A percentile compares a stretch with the other conserved stretches of the same genome.
phyloP scores from a whole-genome alignment of 2,329 filamentous ascomycete species.

The Monosporascus sp. region DNA sequence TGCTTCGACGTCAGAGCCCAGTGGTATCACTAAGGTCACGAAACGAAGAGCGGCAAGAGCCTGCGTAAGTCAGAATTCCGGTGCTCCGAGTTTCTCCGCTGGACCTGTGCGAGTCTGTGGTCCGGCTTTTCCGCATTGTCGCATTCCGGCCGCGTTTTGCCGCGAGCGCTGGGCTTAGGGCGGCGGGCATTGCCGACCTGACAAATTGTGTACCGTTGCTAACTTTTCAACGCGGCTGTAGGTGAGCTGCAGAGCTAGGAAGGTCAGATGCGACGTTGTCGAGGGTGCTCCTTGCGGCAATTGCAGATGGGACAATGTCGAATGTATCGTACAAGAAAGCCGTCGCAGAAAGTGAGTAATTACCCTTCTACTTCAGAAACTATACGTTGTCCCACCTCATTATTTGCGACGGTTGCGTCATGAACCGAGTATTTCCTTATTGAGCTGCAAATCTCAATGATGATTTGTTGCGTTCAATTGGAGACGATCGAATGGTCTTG shows the following conservation, averaged over 20 bases:
- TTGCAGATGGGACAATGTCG: constrained; percentile 73
- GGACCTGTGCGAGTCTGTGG: background rate
- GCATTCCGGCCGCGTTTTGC: background rate
- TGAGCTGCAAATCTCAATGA: constrained; percentile 14
- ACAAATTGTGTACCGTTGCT: background rate
- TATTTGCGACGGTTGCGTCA: constrained; percentile 10
- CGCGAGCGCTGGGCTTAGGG: background rate
- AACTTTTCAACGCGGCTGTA: background rate
- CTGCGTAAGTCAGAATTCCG: constrained; percentile 56
- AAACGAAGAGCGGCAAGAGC: constrained; percentile 89
- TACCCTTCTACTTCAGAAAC: background rate
- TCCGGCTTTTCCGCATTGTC: background rate
- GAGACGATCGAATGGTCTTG: constrained; percentile 13
- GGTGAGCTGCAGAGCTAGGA: constrained; percentile 66
- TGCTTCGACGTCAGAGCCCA: constrained; percentile 26
- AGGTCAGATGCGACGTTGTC: constrained; percentile 90
- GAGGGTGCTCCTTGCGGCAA: constrained; percentile 85
- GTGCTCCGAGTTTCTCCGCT: background rate
- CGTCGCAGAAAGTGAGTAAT: constrained; percentile 74
- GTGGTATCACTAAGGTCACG: constrained; percentile 41
- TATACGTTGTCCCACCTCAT: background rate
- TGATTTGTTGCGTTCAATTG: background rate
- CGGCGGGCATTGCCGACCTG: background rate
- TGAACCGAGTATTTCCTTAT: constrained; percentile 8
- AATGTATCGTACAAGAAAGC: constrained; percentile 73